Evolutionary conservation across 2,329 filamentous ascomycete species (phyloP), one percentile per base, ranked within the genome.

Genomic region (Endoconidiophora laricicola): DNA sequence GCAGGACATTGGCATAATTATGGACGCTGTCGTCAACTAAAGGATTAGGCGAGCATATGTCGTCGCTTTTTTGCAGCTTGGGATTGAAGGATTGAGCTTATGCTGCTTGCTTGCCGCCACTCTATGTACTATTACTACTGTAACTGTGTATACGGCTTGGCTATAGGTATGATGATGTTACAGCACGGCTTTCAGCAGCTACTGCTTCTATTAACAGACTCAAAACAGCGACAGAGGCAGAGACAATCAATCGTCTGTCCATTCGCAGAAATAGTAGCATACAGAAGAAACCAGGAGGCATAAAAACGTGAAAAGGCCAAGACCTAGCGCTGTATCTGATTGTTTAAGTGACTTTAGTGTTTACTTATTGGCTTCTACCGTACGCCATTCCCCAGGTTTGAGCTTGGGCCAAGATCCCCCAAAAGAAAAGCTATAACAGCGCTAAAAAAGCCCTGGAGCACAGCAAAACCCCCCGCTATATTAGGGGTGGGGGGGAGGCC

Each of bases 21-120:
- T 50, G 20, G 22, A 42, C 22, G 24, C 37, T 33, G 26, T 10
- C 14, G 20, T 51, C 43, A 16, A 44, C 45, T 44, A 22, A 29
- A 49, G 47, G 39, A 49, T 44, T 49, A 44, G 29, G 39, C 39
- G 47, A 44, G 18, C 16, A 41, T 22, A 44, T 16, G 40, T 38
- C 40, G 40, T 38, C 40, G 39, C 47, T 37, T 49, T 49, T 29
- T 41, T 48, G 18, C 6, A 16, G 33, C 18, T 26, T 44, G 16
- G 9, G 18, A 23, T 37, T 18, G 2, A 46, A 23, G 43, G 43
- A 20, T 45, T 14, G 26, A 29, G 26, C 26, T 18, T 29, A 29
- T 6, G 26, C 26, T 29, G 10, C 10, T 7, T 29, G 6, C 26
- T 29, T 29, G 26, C 26, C 26, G 6, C 26, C 26, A 29, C 26